These are phyloP conservation scores for Crithidia bombi DNA, from an alignment of 208 protist species.

Conservation along the genomic window DNA sequence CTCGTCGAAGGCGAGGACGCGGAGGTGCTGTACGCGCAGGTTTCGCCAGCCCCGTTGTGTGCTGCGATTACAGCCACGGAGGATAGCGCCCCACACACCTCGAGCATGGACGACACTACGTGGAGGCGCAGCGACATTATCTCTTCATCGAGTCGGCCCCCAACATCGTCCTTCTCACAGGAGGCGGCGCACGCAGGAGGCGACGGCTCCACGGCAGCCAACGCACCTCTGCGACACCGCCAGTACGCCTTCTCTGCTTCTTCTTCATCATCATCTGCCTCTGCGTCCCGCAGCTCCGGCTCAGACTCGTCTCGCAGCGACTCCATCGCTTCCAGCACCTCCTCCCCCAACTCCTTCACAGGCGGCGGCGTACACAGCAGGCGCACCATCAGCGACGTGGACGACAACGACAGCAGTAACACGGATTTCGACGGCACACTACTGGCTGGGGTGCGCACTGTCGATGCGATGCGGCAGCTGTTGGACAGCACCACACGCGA, in stretches of 20 bases:
- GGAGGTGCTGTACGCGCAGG: constrained; percentile 22
- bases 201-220: too few relatives aligned
- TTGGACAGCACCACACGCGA: constrained; percentile 13
- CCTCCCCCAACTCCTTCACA: too few relatives aligned
- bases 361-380: too few relatives aligned
- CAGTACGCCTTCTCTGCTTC: too few relatives aligned
- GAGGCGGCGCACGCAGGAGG: too few relatives aligned
- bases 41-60: constrained; percentile 20
- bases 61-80: constrained; percentile 20
- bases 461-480: constrained; percentile 19
- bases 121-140: neutral
- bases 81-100: neutral
- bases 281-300: too few relatives aligned
- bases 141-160: too few relatives aligned
- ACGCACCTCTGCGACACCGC: too few relatives aligned
- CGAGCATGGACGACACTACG: neutral
- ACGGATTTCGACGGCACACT: neutral
- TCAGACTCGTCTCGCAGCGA: too few relatives aligned
- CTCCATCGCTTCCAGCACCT: too few relatives aligned
- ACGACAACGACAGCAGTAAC: neutral
- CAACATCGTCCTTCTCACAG: neutral
- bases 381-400: neutral
- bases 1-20: constrained; percentile 39
- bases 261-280: too few relatives aligned
- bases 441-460: constrained; percentile 1